Percentiles rank a stretch among this genome's conserved stretches.
Evolutionary conservation across 371 early-diverging fungal genomes (phyloP).

Genomic region (Vairimorpha necatrix): DNA sequence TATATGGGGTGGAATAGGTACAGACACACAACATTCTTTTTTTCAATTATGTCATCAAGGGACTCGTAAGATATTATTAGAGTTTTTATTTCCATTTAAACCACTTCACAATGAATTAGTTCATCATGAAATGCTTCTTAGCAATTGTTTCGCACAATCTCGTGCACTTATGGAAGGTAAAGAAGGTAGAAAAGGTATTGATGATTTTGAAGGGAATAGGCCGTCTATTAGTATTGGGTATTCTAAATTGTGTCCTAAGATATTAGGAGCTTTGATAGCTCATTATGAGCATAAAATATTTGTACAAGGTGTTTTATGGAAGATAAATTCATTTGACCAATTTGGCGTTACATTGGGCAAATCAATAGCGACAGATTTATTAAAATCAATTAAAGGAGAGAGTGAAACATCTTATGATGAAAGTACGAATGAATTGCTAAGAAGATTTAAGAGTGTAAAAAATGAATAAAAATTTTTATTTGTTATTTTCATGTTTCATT

Average conservation of each 20-base stretch:
- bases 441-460: not conserved
- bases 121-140: conserved; percentile 84
- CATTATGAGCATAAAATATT: conserved; percentile 99
- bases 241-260: conserved; percentile 80
- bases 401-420: conserved; percentile 24
- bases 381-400: conserved; percentile 71
- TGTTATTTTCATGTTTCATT: too few species aligned
- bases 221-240: conserved; percentile 90
- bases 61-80: conserved; percentile 83
- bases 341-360: conserved; percentile 99
- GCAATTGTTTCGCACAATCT: conserved; percentile 96
- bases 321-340: conserved; percentile 88
- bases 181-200: conserved; percentile 67
- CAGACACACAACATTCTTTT: conserved; percentile 97
- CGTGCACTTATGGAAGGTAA: conserved; percentile 92
- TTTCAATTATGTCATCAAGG: conserved; percentile 98
- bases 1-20: conserved; percentile 97
- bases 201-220: conserved; percentile 82
- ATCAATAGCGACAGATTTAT: conserved; percentile 86
- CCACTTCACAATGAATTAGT: conserved; percentile 45
- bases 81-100: conserved; percentile 84
- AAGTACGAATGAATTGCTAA: conserved; percentile 47
- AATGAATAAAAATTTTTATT: too few species aligned
- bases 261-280: conserved; percentile 83
- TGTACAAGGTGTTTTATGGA: conserved; percentile 89